Evolutionary conservation across 2,329 filamentous ascomycete genomes (phyloP).

Genomic region (Neonectria punicea): DNA sequence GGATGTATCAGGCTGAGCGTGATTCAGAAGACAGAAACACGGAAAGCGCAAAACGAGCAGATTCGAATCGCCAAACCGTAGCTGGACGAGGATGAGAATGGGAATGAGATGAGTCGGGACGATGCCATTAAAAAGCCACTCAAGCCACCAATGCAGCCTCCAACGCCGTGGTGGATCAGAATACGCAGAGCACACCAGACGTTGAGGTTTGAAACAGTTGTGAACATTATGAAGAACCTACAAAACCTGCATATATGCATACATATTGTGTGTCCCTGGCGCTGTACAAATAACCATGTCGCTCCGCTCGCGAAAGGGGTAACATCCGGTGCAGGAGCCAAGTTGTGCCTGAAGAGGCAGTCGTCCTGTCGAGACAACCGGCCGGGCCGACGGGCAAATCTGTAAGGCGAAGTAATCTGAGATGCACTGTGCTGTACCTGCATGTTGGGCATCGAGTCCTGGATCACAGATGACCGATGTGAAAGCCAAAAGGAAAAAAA

Average conservation of each 20-base stretch:
- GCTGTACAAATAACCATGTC: neutral
- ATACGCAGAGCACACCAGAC: neutral
- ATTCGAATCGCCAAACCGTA: neutral
- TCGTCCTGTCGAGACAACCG: neutral
- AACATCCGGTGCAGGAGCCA: neutral
- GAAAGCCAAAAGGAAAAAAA: neutral
- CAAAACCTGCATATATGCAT: neutral
- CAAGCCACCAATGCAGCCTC: neutral
- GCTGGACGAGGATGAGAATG: neutral
- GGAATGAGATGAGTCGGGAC: neutral
- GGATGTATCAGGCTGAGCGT: neutral
- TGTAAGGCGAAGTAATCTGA: neutral
- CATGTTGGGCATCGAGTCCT: constrained; percentile 10
- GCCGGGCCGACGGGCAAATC: constrained; percentile 6
- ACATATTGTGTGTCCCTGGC: no score
- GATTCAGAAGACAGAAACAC: constrained; percentile 4
- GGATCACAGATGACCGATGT: neutral
- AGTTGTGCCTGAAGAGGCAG: neutral
- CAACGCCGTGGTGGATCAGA: neutral
- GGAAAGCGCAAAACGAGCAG: neutral
- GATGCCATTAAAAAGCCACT: constrained; percentile 8
- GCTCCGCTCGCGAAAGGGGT: neutral
- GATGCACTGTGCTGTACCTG: constrained; percentile 9
- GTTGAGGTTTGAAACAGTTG: neutral
- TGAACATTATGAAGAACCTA: neutral